phyloP scores from a whole-genome alignment of 2,329 filamentous ascomycete species.

The Cryphonectria radicalis region DNA sequence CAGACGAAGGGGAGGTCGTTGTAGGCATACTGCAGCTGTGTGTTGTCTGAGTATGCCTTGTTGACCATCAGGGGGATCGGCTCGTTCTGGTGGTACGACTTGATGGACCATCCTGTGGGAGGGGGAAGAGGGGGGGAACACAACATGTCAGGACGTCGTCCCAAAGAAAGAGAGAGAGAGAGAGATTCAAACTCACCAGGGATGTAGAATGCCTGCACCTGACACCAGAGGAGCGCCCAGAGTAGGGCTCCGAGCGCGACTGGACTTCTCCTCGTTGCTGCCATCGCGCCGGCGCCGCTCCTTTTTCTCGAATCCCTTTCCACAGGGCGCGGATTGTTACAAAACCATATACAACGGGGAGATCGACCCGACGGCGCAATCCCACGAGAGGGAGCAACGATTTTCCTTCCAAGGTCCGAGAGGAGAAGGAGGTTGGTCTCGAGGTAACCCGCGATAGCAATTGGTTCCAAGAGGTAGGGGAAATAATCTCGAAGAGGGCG shows the following conservation, averaged over 20 bases:
- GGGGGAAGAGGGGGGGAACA: constrained; percentile 15
- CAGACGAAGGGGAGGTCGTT: constrained; percentile 88
- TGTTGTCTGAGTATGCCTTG: constrained; percentile 89
- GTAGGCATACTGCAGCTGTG: constrained; percentile 90
- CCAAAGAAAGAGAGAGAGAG: not conserved
- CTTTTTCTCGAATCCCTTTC: constrained; percentile 1
- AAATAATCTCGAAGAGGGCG: not conserved
- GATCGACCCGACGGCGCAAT: not conserved
- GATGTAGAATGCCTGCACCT: constrained; percentile 76
- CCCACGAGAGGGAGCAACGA: not conserved
- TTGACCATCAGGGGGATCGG: constrained; percentile 85
- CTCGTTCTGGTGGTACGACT: constrained; percentile 76
- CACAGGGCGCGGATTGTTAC: not conserved
- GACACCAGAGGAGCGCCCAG: constrained; percentile 51
- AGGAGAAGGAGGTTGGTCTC: not conserved
- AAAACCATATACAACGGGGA: not conserved
- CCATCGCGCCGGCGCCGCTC: constrained; percentile 19
- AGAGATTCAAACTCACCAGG: constrained; percentile 64
- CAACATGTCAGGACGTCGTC: constrained; percentile 15
- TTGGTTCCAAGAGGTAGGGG: not conserved
- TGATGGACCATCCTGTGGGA: constrained; percentile 75
- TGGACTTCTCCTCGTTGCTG: constrained; percentile 31
- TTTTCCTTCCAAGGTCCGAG: not conserved
- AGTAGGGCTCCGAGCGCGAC: constrained; percentile 49
- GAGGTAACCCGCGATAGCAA: not conserved